These are phyloP conservation scores for Neofusicoccum parvum DNA, from an alignment of 2,329 filamentous ascomycete genomes.

Conservation along the genomic window DNA sequence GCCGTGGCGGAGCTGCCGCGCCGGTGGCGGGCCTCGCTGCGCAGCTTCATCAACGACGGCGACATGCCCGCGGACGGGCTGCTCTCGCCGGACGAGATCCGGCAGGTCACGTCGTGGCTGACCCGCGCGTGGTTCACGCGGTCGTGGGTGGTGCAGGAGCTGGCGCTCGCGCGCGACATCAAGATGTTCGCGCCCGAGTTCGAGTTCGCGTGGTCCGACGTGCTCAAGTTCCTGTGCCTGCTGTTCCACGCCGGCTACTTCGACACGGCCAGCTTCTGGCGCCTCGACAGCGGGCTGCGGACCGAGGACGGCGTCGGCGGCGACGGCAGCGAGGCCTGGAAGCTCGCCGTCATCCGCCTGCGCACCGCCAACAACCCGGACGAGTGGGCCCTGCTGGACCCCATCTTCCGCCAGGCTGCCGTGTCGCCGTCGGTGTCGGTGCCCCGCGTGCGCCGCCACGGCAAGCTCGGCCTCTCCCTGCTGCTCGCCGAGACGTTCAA, in stretches of 20 bases:
- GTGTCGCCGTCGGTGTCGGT: no score
- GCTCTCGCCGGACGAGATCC: not conserved
- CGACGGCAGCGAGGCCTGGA: constrained; percentile 6
- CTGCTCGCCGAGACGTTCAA: not conserved
- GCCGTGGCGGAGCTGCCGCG: not conserved
- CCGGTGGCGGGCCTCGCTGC: not conserved
- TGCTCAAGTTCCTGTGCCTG: constrained; percentile 11
- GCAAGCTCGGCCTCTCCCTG: not conserved
- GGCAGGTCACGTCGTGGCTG: not conserved
- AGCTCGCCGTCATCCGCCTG: constrained; percentile 3
- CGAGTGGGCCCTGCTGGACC: not conserved
- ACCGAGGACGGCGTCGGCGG: constrained; percentile 7
- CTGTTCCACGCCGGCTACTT: constrained; percentile 5
- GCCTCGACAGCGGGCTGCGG: not conserved
- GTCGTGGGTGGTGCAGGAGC: constrained; percentile 13
- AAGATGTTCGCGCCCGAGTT: not conserved
- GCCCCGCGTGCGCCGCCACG: not conserved
- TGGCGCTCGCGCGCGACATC: constrained; percentile 1
- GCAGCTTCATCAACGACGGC: not conserved
- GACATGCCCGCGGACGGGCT: not conserved
- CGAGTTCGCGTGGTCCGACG: constrained; percentile 5
- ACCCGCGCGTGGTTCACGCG: not conserved
- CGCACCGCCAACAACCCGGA: not conserved
- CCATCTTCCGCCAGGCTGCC: not conserved
- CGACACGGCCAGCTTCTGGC: constrained; percentile 4